A percentile compares a stretch with the other conserved stretches of the same genome.
phyloP scores from a whole-genome alignment of 768 basidiomycete species.

The Tulasnella sp. region DNA sequence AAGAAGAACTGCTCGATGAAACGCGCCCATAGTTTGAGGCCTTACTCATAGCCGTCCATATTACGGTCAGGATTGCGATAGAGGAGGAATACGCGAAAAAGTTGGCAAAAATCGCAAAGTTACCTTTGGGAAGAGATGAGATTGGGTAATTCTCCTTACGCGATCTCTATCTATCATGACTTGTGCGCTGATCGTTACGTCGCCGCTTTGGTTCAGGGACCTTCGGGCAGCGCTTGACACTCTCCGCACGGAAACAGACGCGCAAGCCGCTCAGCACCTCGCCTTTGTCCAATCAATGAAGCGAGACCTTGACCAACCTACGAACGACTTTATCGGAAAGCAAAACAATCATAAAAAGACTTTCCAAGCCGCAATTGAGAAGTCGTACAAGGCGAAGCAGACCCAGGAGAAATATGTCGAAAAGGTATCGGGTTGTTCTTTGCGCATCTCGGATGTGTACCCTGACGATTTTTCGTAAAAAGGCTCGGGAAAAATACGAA shows the following conservation, averaged over 20 bases:
- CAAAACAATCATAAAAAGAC: conserved; percentile 67
- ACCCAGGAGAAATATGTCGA: conserved; percentile 76
- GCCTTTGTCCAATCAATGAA: conserved; percentile 68
- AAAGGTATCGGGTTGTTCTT: conserved; percentile 39
- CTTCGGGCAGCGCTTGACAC: conserved; percentile 74
- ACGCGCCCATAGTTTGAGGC: background rate
- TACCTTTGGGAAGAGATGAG: conserved; percentile 75
- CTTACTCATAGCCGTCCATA: background rate
- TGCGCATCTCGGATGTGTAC: background rate
- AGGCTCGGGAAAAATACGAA: conserved; percentile 89
- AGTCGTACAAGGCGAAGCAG: conserved; percentile 82
- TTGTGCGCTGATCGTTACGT: background rate
- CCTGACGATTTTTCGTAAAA: background rate
- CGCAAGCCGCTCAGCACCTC: conserved; percentile 64
- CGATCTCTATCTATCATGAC: background rate
- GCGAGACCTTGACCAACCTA: conserved; percentile 61
- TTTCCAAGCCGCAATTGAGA: conserved; percentile 72
- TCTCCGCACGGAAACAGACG: conserved; percentile 73
- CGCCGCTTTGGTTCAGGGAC: conserved; percentile 45
- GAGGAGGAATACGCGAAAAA: conserved; percentile 95
- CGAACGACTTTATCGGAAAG: conserved; percentile 50
- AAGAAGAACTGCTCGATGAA: background rate
- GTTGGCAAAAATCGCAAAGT: conserved; percentile 68
- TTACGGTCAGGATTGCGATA: conserved; percentile 57
- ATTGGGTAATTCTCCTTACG: conserved; percentile 58